Evolutionary conservation across 768 basidiomycete species (phyloP).

Genomic region (Naganishia antarctica): DNA sequence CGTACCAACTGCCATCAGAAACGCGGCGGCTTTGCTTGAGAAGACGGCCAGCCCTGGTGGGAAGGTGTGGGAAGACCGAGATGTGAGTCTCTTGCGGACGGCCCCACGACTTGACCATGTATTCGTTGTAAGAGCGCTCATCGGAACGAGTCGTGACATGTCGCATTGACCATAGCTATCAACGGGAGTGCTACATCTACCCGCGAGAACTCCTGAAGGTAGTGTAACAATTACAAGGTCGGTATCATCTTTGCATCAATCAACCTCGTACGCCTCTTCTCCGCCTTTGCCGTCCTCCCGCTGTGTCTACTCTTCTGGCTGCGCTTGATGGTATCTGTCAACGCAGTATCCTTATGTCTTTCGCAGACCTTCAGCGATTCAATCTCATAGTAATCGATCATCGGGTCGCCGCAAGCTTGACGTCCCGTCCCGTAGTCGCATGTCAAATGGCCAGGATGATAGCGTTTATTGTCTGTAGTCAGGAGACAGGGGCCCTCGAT

Average conservation of each 20-base stretch:
- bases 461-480: constrained; percentile 71
- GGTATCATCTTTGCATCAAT: constrained; percentile 48
- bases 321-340: constrained; percentile 26
- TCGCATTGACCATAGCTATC: too few species aligned
- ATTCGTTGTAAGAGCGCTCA: too few species aligned
- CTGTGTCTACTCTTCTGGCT: constrained; percentile 22
- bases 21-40: too few species aligned
- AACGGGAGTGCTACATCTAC: too few species aligned
- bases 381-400: constrained; percentile 78
- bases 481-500: constrained; percentile 92
- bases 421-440: constrained; percentile 60
- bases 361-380: constrained; percentile 75
- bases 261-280: constrained; percentile 73
- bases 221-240: too few species aligned
- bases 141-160: too few species aligned
- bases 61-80: too few species aligned
- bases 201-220: too few species aligned
- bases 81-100: too few species aligned
- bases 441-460: constrained; percentile 80
- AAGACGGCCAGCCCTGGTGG: too few species aligned
- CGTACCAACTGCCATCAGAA: too few species aligned
- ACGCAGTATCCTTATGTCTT: constrained; percentile 58
- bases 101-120: too few species aligned
- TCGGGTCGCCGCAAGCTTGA: constrained; percentile 56
- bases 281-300: constrained; percentile 55